Evolutionary conservation across 2,329 filamentous ascomycete genomes (phyloP), one percentile per base, ranked within the genome.

Genomic region (Alternaria gaisen): DNA sequence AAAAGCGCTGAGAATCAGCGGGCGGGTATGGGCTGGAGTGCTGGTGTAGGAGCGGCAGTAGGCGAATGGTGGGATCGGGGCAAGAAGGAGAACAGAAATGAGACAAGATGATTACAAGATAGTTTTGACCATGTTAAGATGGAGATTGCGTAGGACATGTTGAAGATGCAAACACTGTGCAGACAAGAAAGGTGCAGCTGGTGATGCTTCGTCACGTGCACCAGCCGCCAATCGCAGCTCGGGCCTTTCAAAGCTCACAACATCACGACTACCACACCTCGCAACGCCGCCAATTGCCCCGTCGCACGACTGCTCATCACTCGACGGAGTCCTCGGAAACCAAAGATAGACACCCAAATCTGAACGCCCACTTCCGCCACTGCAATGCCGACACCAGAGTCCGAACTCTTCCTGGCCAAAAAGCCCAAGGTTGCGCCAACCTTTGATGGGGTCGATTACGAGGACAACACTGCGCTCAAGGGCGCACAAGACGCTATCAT

Each of bases 401-500:
- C 92, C 75, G 88, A 86, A 72, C 85, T 87, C 76, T 95, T 94
- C 84, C 87, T 93, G 81, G 90, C 90, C 70, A 90, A 91, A 82
- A 95, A 95, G 85, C 92, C 92, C 63, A 88, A 86, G 66, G 92
- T 95, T 58, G 85, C 91, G 65, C 90, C 92, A 36, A 93, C 90
- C 61, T 95, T 95, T 80, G 91, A 93, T 74, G 92, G 92, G 69
- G 92, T 95, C 77, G 90, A 94, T 83, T 95, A 90, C 83, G 90
- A 94, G 69, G 91, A 95, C 83, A 93, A 89, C 78, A 88, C 87
- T 77, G 87, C 88, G 70, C 84, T 95, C 77, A 95, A 94, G 84
- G 88, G 89, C 63, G 92, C 92, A 55, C 91, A 94, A 79, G 92
- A 95, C 79, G 87, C 91, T 67, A 86, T 95, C 58, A 87, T 95